Evolutionary conservation across 805 yeast genomes (phyloP).

Genomic region (Lipomyces anomalus): DNA sequence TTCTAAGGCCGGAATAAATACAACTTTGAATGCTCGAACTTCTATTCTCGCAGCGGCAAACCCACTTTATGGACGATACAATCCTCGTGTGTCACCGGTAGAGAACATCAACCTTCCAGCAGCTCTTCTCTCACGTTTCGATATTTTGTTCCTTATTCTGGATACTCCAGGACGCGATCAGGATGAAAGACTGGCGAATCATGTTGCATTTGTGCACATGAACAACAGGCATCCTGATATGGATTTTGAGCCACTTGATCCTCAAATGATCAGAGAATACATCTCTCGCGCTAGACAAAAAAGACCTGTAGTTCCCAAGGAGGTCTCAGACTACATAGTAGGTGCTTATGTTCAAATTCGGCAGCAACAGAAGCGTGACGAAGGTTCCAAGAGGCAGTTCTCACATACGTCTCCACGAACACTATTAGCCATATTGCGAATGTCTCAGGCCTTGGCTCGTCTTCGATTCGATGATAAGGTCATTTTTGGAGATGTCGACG

Average conservation of each 20-base stretch:
- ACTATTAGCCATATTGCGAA: conserved; percentile 78
- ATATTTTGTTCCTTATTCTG: conserved; percentile 75
- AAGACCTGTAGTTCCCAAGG: conserved; percentile 78
- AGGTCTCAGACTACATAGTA: conserved; percentile 81
- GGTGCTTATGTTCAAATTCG: conserved; percentile 84
- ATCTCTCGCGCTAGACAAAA: conserved; percentile 77
- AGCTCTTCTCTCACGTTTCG: conserved; percentile 91
- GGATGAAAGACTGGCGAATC: conserved; percentile 84
- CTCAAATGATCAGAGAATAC: conserved; percentile 76
- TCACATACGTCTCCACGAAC: conserved; percentile 96
- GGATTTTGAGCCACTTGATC: conserved; percentile 70
- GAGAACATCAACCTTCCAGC: conserved; percentile 96
- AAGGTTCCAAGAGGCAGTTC: conserved; percentile 70
- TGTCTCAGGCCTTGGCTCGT: conserved; percentile 92
- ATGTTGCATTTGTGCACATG: conserved; percentile 95
- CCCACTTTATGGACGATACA: conserved; percentile 92
- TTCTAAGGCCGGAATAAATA: conserved; percentile 95
- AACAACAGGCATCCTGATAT: conserved; percentile 77
- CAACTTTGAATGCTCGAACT: conserved; percentile 91
- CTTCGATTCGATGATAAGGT: conserved; percentile 74
- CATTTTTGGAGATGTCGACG: conserved; percentile 79
- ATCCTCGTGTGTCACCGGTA: conserved; percentile 81
- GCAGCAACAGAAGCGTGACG: conserved; percentile 79
- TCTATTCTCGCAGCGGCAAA: conserved; percentile 98
- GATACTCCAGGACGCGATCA: conserved; percentile 75